Evolutionary conservation across 2,329 filamentous ascomycete genomes (phyloP).

Genomic region (Paecilomyces dactylethromorphus): DNA sequence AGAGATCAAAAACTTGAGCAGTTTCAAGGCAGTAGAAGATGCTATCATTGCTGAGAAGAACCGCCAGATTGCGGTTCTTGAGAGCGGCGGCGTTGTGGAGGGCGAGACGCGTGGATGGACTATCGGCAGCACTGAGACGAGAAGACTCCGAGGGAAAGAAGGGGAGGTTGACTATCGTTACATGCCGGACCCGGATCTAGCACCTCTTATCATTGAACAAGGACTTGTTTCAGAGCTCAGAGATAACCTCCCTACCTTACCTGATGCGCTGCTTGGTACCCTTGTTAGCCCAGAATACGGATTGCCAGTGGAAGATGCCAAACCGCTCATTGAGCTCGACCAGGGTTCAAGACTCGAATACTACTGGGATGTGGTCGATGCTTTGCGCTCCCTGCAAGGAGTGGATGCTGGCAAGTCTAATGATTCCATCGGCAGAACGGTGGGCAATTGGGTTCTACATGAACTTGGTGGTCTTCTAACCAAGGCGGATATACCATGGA

Average conservation of each 20-base stretch:
- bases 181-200: conserved; percentile 93
- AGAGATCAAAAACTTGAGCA: conserved; percentile 96
- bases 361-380: conserved; percentile 49
- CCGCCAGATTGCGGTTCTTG: conserved; percentile 74
- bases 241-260: conserved; percentile 59
- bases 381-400: conserved; percentile 21
- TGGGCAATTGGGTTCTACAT: conserved; percentile 67
- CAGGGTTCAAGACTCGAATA: conserved; percentile 75
- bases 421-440: conserved; percentile 39
- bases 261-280: conserved; percentile 62
- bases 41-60: conserved; percentile 87
- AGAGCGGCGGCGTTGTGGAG: conserved; percentile 65
- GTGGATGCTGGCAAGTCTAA: conserved; percentile 18
- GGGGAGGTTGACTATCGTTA: conserved; percentile 97
- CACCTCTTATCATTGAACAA: conserved; percentile 66
- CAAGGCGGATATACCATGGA: conserved; percentile 46
- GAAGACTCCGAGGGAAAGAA: conserved; percentile 80
- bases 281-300: conserved; percentile 57
- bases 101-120: conserved; percentile 94
- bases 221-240: conserved; percentile 62
- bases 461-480: conserved; percentile 61
- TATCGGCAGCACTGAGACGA: conserved; percentile 74
- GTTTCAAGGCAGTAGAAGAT: conserved; percentile 90
- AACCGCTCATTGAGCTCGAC: conserved; percentile 70
- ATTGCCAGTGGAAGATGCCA: conserved; percentile 73